These are phyloP conservation scores for Eucalyptus erythrocorys DNA, from an alignment of 345 rosid species.

Conservation along the genomic window DNA sequence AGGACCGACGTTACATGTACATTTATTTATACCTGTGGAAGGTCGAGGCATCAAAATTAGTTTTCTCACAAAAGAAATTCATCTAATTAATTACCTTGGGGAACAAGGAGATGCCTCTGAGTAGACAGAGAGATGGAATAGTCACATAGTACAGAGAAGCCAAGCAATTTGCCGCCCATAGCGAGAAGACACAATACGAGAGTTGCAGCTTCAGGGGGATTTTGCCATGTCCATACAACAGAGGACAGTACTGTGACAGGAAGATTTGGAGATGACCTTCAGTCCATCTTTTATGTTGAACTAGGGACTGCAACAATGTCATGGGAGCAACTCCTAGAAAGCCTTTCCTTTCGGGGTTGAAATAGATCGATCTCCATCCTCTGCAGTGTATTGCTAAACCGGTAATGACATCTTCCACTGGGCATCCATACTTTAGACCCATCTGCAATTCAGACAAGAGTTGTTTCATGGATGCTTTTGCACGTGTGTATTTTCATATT, in stretches of 20 bases:
- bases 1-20: neutral
- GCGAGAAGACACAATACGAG: neutral
- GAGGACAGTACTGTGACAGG: conserved; percentile 16
- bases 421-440: conserved; percentile 28
- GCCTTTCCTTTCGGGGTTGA: conserved; percentile 14
- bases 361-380: conserved; percentile 30
- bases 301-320: conserved; percentile 7
- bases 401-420: conserved; percentile 31
- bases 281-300: conserved; percentile 40
- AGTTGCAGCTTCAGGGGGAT: conserved; percentile 16
- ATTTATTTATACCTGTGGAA: neutral
- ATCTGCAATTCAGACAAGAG: conserved; percentile 1
- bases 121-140: conserved; percentile 30
- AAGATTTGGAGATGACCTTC: conserved; percentile 28
- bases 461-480: neutral
- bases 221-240: conserved; percentile 9
- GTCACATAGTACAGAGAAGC: conserved; percentile 16
- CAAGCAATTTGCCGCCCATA: conserved; percentile 21
- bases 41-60: neutral
- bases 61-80: neutral
- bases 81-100: conserved; percentile 6
- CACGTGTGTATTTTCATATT: neutral
- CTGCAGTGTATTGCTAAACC: conserved; percentile 24
- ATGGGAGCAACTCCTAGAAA: conserved; percentile 32
- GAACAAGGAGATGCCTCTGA: conserved; percentile 21